Conservation (phyloP, 1,284 basidiomycete species). For the Ustilago nuda region DNA sequence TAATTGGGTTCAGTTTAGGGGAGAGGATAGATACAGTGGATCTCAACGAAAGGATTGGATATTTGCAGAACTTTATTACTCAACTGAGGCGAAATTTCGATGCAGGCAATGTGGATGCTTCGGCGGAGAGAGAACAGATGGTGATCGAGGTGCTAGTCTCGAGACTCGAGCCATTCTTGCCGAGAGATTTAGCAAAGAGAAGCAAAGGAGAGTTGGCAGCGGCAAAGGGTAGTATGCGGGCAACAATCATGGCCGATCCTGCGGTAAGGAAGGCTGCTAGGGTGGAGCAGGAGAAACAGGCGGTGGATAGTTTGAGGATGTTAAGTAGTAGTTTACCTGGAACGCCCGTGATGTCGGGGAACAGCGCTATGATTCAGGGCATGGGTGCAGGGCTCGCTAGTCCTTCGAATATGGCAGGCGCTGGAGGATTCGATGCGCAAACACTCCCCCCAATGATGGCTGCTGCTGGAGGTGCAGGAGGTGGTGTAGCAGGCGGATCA, state of each 20-base stretch:
- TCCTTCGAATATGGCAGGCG: conserved; percentile 14
- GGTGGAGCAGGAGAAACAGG: conserved; percentile 47
- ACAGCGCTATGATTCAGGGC: conserved; percentile 12
- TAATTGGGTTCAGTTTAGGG: conserved; percentile 45
- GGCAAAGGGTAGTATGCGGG: conserved; percentile 46
- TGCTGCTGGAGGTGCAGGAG: not conserved
- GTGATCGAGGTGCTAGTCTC: conserved; percentile 50
- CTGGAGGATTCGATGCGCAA: too few species aligned
- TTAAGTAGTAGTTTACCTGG: conserved; percentile 37
- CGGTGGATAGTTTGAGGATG: conserved; percentile 42
- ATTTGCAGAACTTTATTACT: conserved; percentile 48
- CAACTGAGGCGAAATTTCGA: conserved; percentile 47
- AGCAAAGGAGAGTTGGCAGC: conserved; percentile 42
- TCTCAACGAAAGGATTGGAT: conserved; percentile 45
- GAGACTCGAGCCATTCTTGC: conserved; percentile 46
- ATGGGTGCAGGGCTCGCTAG: conserved; percentile 19
- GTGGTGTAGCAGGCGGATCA: not conserved
- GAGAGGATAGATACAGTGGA: conserved; percentile 39
- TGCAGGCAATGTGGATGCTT: conserved; percentile 49
- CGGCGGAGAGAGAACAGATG: conserved; percentile 50
- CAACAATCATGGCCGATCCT: conserved; percentile 45
- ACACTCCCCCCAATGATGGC: too few species aligned
- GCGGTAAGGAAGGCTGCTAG: conserved; percentile 10
- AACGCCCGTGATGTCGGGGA: conserved; percentile 40
- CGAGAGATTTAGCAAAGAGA: conserved; percentile 30